A percentile compares a stretch with the other conserved stretches of the same genome.
Evolutionary conservation across 768 basidiomycete species (phyloP).

Genomic region (Mycena albidolilacea): DNA sequence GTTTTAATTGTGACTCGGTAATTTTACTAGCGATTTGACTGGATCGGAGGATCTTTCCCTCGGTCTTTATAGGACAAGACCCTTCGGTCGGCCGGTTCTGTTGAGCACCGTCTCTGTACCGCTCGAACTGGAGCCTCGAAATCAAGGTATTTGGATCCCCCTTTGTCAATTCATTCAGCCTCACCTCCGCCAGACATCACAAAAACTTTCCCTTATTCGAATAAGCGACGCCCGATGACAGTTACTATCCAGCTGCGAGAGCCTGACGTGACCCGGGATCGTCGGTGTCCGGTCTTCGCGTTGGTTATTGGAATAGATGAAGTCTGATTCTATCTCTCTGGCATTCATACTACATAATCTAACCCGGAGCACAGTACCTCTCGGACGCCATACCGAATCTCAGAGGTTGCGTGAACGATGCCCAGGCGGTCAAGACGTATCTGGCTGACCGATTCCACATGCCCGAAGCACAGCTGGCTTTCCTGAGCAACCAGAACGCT

Average conservation of each 20-base stretch:
- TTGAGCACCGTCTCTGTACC: conserved; percentile 9
- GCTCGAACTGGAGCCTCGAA: conserved; percentile 31
- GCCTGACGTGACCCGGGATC: background rate
- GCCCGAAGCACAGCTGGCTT: conserved; percentile 32
- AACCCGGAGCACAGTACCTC: conserved; percentile 21
- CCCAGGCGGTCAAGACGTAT: conserved; percentile 22
- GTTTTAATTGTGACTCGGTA: conserved; percentile 5
- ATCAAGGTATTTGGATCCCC: conserved; percentile 24
- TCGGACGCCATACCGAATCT: conserved; percentile 31
- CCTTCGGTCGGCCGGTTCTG: conserved; percentile 20
- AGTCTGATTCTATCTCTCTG: background rate
- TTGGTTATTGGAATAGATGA: conserved; percentile 34
- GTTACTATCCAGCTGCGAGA: conserved; percentile 30
- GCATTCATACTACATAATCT: background rate
- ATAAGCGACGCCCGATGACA: conserved; percentile 16
- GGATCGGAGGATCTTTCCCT: conserved; percentile 19
- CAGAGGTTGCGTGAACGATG: conserved; percentile 34
- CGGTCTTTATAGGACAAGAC: conserved; percentile 24
- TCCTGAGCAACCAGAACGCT: conserved; percentile 21
- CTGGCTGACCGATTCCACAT: conserved; percentile 28
- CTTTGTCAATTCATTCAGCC: background rate
- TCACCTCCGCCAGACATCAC: conserved; percentile 21
- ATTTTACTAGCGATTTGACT: conserved; percentile 14
- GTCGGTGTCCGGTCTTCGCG: conserved; percentile 28
- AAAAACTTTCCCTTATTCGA: conserved; percentile 22